Evolutionary conservation across 768 basidiomycete species (phyloP).

Genomic region (Jaapia argillacea): DNA sequence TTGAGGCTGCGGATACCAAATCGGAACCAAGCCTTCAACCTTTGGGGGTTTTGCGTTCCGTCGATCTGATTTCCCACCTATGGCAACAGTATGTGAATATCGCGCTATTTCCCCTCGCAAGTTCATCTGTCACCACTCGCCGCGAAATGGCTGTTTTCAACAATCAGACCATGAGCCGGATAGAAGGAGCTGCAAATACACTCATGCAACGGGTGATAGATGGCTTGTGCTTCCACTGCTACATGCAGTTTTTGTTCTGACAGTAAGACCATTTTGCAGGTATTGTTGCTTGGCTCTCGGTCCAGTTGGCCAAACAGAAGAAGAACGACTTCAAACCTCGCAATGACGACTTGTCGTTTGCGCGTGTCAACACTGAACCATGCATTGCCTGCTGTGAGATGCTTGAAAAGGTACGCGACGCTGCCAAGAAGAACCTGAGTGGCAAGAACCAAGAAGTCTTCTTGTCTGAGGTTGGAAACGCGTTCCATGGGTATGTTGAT

Average conservation of each 20-base stretch:
- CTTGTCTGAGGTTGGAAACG: constrained; percentile 86
- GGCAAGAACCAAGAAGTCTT: constrained; percentile 93
- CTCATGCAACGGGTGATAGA: constrained; percentile 79
- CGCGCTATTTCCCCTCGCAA: constrained; percentile 81
- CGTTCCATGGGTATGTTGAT: constrained; percentile 71
- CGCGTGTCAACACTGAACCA: constrained; percentile 90
- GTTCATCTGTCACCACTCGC: constrained; percentile 75
- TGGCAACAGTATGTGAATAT: constrained; percentile 96
- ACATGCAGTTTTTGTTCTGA: not conserved
- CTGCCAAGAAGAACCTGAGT: constrained; percentile 64
- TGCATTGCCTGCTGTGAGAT: constrained; percentile 79
- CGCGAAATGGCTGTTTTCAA: constrained; percentile 93
- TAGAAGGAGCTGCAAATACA: constrained; percentile 76
- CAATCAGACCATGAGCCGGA: constrained; percentile 72
- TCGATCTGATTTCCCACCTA: constrained; percentile 87
- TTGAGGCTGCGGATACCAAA: constrained; percentile 69
- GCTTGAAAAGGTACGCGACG: constrained; percentile 73
- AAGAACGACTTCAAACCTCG: constrained; percentile 94
- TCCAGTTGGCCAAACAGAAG: constrained; percentile 85
- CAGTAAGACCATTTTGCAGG: constrained; percentile 26
- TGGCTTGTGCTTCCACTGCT: constrained; percentile 33
- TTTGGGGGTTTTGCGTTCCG: constrained; percentile 51
- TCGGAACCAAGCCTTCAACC: constrained; percentile 70
- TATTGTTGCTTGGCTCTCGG: constrained; percentile 62
- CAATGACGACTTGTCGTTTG: constrained; percentile 93